phyloP scores from a whole-genome alignment of 2,329 filamentous ascomycete species.

The Elsinoe perseae region DNA sequence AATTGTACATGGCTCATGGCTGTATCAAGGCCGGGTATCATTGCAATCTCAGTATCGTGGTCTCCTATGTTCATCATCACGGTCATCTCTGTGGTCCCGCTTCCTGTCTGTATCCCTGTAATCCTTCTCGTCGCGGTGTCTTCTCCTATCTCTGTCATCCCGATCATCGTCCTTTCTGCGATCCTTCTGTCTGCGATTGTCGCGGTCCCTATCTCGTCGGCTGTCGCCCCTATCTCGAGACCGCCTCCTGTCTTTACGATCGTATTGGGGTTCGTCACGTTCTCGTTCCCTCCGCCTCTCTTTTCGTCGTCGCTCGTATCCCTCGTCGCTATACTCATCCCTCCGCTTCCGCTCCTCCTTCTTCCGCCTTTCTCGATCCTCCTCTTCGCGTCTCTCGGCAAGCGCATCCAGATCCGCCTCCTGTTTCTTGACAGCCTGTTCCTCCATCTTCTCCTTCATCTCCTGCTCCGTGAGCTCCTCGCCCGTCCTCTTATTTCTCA shows the following conservation, averaged over 20 bases:
- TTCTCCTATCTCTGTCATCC: conserved; percentile 5
- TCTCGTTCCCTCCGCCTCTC: conserved; percentile 7
- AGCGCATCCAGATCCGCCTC: conserved; percentile 7
- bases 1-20: neutral
- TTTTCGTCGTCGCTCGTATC: conserved; percentile 1
- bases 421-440: conserved; percentile 14
- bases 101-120: conserved; percentile 1
- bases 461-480: conserved; percentile 57
- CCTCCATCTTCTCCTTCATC: conserved; percentile 34
- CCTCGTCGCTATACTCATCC: conserved; percentile 11
- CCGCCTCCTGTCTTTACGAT: conserved; percentile 8
- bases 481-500: conserved; percentile 55
- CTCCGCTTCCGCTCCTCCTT: conserved; percentile 13
- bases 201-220: conserved; percentile 5
- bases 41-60: neutral
- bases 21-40: conserved; percentile 12
- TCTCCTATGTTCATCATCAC: conserved; percentile 4
- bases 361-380: conserved; percentile 1
- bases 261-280: neutral
- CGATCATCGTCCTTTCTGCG: conserved; percentile 11
- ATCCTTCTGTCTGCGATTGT: conserved; percentile 9
- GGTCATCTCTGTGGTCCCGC: conserved; percentile 5
- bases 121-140: neutral
- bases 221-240: conserved; percentile 13
- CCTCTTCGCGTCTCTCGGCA: conserved; percentile 1